These are phyloP conservation scores for Trifolium fragiferum DNA, from an alignment of 306 rosid genomes.

Conservation along the genomic window DNA sequence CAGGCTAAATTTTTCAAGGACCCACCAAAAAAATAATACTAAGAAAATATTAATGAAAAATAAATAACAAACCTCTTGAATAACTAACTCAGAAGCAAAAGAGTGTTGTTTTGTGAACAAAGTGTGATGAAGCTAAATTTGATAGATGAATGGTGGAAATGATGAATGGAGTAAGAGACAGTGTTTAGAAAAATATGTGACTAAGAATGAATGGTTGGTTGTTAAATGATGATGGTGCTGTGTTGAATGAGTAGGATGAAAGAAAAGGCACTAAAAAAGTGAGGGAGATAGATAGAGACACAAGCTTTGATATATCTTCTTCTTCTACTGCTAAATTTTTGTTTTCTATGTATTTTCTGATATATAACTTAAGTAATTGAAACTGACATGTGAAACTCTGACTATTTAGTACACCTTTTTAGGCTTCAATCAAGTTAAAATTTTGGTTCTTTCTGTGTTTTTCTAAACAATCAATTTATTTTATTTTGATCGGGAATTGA, in stretches of 20 bases:
- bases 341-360: slow-evolving; percentile 12
- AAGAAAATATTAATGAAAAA: slow-evolving; percentile 6
- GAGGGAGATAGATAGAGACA: slow-evolving; percentile 45
- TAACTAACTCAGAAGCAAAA: not conserved
- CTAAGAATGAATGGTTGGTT: slow-evolving; percentile 42
- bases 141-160: not conserved
- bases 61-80: slow-evolving; percentile 34
- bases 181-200: slow-evolving; percentile 23
- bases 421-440: not conserved
- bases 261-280: slow-evolving; percentile 50
- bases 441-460: not conserved
- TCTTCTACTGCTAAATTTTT: slow-evolving; percentile 12
- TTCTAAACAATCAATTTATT: not conserved
- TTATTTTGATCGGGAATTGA: no score
- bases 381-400: not conserved
- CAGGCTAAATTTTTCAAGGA: slow-evolving; percentile 20
- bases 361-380: not conserved
- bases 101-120: not conserved
- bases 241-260: slow-evolving; percentile 53
- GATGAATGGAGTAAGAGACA: slow-evolving; percentile 13
- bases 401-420: not conserved
- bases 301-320: slow-evolving; percentile 24
- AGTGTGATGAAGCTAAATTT: not conserved
- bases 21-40: slow-evolving; percentile 20
- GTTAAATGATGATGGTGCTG: slow-evolving; percentile 51